Percentiles rank a stretch among this genome's conserved stretches.
Evolutionary conservation across 1,139 yeast species (phyloP).

Genomic region (Sugiyamaella xylanicola): DNA sequence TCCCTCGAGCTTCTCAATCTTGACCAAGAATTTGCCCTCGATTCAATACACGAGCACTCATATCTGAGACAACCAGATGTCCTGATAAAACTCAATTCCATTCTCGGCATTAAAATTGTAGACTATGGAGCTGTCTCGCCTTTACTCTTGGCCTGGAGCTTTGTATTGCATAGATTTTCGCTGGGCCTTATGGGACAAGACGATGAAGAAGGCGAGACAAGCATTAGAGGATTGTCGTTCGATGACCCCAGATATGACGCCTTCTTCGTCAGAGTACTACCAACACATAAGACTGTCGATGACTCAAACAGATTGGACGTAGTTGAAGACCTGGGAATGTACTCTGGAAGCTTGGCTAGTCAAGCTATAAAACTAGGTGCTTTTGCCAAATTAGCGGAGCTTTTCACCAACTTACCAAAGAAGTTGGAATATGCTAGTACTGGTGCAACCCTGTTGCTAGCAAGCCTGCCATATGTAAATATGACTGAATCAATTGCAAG

Average conservation of each 20-base stretch:
- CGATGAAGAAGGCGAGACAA: conserved; percentile 2
- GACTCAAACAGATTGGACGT: conserved; percentile 17
- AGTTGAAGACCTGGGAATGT: conserved; percentile 23
- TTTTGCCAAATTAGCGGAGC: conserved; percentile 46
- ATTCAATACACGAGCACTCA: conserved; percentile 36
- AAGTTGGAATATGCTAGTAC: conserved; percentile 57
- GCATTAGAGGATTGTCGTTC: neutral
- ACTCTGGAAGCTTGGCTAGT: conserved; percentile 37
- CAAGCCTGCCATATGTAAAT: conserved; percentile 64
- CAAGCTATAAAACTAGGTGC: conserved; percentile 52
- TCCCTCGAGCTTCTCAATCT: conserved; percentile 40
- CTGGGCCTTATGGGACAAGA: conserved; percentile 51
- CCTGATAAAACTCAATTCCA: conserved; percentile 48
- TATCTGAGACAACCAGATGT: conserved; percentile 50
- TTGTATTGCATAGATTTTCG: conserved; percentile 59
- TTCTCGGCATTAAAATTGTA: conserved; percentile 35
- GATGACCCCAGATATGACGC: conserved; percentile 11
- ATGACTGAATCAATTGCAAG: conserved; percentile 57
- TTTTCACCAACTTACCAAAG: conserved; percentile 49
- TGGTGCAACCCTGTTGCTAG: conserved; percentile 58
- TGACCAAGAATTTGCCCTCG: conserved; percentile 35
- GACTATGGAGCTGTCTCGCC: conserved; percentile 49
- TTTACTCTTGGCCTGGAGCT: conserved; percentile 70
- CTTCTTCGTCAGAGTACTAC: conserved; percentile 35
- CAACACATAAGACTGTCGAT: conserved; percentile 29